A percentile compares a stretch with the other conserved stretches of the same genome.
Conservation (phyloP, 164 flowering plant genomes). For the Piper betle region DNA sequence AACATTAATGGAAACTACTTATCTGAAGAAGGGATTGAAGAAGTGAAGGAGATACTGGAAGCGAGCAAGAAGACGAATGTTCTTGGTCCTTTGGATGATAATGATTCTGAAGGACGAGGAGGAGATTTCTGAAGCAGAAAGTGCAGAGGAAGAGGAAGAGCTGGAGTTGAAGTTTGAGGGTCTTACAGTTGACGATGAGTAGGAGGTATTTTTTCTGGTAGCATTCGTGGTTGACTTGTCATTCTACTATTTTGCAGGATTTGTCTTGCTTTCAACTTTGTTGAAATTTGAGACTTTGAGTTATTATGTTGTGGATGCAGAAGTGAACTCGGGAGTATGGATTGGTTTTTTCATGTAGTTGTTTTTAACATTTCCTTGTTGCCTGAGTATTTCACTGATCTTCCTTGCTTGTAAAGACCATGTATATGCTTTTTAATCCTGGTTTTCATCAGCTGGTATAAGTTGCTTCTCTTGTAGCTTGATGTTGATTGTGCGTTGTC, state of each 20-base stretch:
- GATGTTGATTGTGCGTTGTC: no score
- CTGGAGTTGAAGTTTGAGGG: constrained; percentile 41
- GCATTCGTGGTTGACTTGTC: neutral
- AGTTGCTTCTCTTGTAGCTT: no score
- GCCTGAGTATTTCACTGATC: no score
- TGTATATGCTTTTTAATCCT: no score
- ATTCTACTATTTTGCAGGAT: neutral
- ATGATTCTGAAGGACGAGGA: constrained; percentile 84
- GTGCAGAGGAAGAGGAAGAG: constrained; percentile 17
- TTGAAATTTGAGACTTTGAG: neutral
- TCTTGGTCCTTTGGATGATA: constrained; percentile 78
- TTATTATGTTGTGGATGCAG: no score
- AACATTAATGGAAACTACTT: constrained; percentile 66
- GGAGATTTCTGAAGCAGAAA: constrained; percentile 29
- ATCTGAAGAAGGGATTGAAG: constrained; percentile 84
- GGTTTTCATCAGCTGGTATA: no score
- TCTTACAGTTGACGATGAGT: constrained; percentile 33
- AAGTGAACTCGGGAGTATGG: no score
- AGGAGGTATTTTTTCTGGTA: neutral
- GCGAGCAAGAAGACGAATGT: constrained; percentile 26
- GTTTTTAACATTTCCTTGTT: no score
- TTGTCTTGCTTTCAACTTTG: neutral
- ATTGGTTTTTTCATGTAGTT: no score
- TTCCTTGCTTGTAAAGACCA: no score
- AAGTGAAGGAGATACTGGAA: constrained; percentile 47